Percentiles rank a stretch among this genome's conserved stretches.
phyloP scores from a whole-genome alignment of 257 asterid species.

The Solanum boliviense region DNA sequence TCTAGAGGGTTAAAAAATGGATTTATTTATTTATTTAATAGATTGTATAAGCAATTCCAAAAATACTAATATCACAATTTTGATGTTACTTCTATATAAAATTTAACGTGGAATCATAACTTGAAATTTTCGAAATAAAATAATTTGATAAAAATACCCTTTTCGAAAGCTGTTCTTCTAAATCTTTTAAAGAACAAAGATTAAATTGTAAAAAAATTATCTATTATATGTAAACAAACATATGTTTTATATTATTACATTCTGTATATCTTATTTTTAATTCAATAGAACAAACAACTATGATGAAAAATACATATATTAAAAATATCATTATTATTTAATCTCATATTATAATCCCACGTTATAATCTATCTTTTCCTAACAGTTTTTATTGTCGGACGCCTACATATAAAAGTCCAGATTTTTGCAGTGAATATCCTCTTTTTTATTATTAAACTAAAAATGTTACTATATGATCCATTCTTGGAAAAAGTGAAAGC shows the following conservation, averaged over 20 bases:
- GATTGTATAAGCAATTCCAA: too few species aligned
- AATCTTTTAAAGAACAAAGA: background rate
- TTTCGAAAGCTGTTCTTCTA: background rate
- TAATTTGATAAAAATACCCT: too few species aligned
- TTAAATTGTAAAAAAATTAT: background rate
- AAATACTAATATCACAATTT: too few species aligned
- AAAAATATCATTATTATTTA: background rate
- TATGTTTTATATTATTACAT: background rate
- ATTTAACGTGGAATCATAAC: too few species aligned
- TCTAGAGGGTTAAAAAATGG: too few species aligned
- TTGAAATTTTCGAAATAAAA: too few species aligned
- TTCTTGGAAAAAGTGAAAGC: background rate
- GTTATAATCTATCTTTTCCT: background rate
- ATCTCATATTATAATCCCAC: background rate
- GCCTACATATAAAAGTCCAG: background rate
- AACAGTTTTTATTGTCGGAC: background rate
- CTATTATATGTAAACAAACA: background rate
- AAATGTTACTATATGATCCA: background rate
- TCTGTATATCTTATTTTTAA: background rate
- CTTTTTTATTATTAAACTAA: background rate
- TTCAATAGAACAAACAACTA: background rate
- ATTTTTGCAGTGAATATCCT: background rate
- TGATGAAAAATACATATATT: background rate
- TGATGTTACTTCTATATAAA: too few species aligned
- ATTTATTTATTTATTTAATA: too few species aligned